These are phyloP conservation scores for Amanita molliuscula DNA, from an alignment of 768 basidiomycete genomes.

Conservation along the genomic window DNA sequence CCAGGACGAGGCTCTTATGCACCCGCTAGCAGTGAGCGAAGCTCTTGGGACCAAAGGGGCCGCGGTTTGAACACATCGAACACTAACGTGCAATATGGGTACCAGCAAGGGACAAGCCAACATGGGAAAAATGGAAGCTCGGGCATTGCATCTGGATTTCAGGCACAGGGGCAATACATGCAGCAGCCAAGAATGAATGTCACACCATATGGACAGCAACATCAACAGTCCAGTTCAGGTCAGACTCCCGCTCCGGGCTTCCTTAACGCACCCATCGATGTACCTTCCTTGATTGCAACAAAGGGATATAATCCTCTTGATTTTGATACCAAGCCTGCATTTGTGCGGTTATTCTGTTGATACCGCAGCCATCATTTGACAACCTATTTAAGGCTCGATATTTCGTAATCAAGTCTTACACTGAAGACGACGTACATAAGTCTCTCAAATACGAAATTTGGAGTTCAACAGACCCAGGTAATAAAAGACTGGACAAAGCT, in stretches of 20 bases:
- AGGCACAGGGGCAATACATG: conserved; percentile 42
- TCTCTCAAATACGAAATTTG: conserved; percentile 96
- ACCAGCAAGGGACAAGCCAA: conserved; percentile 33
- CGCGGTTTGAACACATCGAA: conserved; percentile 52
- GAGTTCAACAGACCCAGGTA: conserved; percentile 95
- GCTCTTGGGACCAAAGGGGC: conserved; percentile 61
- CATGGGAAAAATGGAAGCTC: conserved; percentile 22
- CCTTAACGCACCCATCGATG: conserved; percentile 65
- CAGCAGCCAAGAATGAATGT: conserved; percentile 34
- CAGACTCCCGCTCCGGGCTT: conserved; percentile 36
- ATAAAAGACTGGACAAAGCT: conserved; percentile 94
- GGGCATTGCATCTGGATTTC: conserved; percentile 57
- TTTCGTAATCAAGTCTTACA: conserved; percentile 99
- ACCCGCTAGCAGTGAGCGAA: conserved; percentile 8
- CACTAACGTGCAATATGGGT: conserved; percentile 57
- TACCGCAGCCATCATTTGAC: conserved; percentile 1
- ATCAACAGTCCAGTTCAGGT: conserved; percentile 16
- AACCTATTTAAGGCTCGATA: conserved; percentile 56
- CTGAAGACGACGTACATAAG: conserved; percentile 98
- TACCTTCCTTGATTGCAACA: conserved; percentile 71
- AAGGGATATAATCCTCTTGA: conserved; percentile 88
- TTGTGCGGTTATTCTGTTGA: conserved; percentile 36
- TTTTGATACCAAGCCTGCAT: conserved; percentile 74
- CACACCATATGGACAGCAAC: conserved; percentile 23
- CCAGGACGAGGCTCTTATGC: conserved; percentile 34